These are phyloP conservation scores for Annulohypoxylon truncatum DNA, from an alignment of 2,329 filamentous ascomycete species.

Conservation along the genomic window DNA sequence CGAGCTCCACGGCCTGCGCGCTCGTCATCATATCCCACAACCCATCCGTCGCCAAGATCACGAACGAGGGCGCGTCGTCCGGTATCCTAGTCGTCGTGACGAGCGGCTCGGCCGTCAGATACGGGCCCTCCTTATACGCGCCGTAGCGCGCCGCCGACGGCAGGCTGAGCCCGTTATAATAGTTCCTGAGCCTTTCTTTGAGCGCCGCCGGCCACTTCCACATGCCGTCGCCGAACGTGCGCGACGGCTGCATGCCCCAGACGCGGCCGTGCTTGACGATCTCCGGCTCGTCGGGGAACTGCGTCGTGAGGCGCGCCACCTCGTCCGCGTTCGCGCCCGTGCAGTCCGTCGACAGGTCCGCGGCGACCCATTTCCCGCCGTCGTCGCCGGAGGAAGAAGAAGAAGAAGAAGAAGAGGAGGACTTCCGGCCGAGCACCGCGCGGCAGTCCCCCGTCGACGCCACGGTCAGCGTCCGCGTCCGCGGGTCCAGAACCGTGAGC, in stretches of 20 bases:
- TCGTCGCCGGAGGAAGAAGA: too few relatives aligned
- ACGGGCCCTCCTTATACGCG: constrained; percentile 67
- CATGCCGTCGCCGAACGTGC: constrained; percentile 75
- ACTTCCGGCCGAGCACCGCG: constrained; percentile 68
- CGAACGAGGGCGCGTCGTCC: constrained; percentile 62
- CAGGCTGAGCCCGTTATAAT: constrained; percentile 59
- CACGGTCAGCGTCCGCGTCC: constrained; percentile 64
- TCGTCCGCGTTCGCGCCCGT: constrained; percentile 72
- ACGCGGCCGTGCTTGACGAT: constrained; percentile 69
- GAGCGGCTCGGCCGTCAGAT: constrained; percentile 74
- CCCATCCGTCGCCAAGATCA: constrained; percentile 75
- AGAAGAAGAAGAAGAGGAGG: too few relatives aligned
- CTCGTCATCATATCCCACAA: constrained; percentile 72
- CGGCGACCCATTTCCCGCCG: constrained; percentile 61
- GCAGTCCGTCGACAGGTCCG: constrained; percentile 72
- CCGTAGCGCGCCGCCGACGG: constrained; percentile 57
- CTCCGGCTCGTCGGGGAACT: constrained; percentile 72
- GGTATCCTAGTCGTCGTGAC: constrained; percentile 67
- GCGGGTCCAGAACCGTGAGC: constrained; percentile 70
- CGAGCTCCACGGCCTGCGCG: constrained; percentile 67
- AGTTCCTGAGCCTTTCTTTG: constrained; percentile 56
- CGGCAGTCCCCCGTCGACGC: constrained; percentile 76
- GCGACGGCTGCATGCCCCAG: constrained; percentile 69
- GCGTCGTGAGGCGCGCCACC: constrained; percentile 62
- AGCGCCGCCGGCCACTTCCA: constrained; percentile 73